These are phyloP conservation scores for Arctium lappa DNA, from an alignment of 129 eudicot genomes.

Conservation along the genomic window DNA sequence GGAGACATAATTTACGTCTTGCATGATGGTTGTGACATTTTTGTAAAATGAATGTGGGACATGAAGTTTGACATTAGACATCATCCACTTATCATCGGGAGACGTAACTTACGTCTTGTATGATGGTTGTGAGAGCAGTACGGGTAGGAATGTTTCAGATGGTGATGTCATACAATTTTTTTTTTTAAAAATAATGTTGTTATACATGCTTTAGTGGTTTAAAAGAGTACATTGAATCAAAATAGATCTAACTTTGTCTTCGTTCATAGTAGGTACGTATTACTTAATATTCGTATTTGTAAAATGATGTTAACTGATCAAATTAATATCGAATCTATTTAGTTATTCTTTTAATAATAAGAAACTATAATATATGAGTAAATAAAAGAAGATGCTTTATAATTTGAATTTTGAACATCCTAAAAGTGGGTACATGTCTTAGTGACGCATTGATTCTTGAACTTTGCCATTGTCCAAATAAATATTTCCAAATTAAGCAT, in stretches of 20 bases:
- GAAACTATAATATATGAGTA: background rate
- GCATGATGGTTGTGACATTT: no score
- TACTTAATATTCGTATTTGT: background rate
- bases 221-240: no score
- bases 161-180: background rate
- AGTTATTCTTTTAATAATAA: no score
- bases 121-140: background rate
- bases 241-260: background rate
- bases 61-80: background rate
- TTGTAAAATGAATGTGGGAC: background rate
- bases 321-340: no score
- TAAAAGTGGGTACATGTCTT: background rate
- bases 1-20: no score
- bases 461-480: slow-evolving; percentile 17
- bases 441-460: background rate
- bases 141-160: no score
- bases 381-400: background rate
- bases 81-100: background rate
- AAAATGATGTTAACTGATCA: no score
- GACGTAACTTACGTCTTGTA: background rate
- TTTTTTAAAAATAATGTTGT: background rate
- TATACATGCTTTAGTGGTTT: background rate
- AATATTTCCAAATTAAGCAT: slow-evolving; percentile 25
- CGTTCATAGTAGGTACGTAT: background rate
- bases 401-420: background rate